Conservation (phyloP, 2,329 filamentous ascomycete species). For the Allantophomopsis lycopodina region DNA sequence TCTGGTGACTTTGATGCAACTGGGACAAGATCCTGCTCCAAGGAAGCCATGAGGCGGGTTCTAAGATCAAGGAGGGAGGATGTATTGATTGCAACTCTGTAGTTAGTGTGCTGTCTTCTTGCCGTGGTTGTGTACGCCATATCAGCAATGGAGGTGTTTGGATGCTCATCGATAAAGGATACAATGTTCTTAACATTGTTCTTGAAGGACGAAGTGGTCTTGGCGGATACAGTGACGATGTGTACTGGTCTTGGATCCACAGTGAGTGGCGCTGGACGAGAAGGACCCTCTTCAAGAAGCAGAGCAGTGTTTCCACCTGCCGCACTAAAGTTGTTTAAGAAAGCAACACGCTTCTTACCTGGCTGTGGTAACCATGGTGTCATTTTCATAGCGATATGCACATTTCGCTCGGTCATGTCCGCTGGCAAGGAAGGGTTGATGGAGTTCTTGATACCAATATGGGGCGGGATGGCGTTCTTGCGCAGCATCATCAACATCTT, state of each 20-base stretch:
- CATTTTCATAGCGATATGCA: constrained; percentile 10
- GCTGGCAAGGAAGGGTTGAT: constrained; percentile 15
- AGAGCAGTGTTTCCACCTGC: constrained; percentile 11
- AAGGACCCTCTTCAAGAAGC: constrained; percentile 10
- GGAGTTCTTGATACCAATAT: constrained; percentile 15
- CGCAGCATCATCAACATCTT: constrained; percentile 16
- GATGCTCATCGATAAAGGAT: too few species aligned
- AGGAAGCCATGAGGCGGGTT: too few species aligned
- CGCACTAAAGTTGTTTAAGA: constrained; percentile 31
- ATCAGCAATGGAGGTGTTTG: too few species aligned
- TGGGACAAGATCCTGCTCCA: too few species aligned
- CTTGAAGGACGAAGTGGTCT: too few species aligned
- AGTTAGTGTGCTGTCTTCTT: too few species aligned
- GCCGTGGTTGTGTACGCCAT: too few species aligned
- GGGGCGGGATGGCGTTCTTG: constrained; percentile 12
- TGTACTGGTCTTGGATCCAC: constrained; percentile 8
- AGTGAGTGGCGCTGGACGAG: too few species aligned
- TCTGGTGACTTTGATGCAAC: too few species aligned
- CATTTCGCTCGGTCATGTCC: constrained; percentile 18
- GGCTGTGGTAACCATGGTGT: constrained; percentile 10
- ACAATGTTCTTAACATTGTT: too few species aligned
- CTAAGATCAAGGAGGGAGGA: too few species aligned
- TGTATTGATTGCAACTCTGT: too few species aligned
- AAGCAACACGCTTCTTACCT: constrained; percentile 20
- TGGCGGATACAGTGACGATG: constrained; percentile 22